phyloP scores from a whole-genome alignment of 495 filamentous ascomycete genomes.

The Diplogelasinospora grovesii region DNA sequence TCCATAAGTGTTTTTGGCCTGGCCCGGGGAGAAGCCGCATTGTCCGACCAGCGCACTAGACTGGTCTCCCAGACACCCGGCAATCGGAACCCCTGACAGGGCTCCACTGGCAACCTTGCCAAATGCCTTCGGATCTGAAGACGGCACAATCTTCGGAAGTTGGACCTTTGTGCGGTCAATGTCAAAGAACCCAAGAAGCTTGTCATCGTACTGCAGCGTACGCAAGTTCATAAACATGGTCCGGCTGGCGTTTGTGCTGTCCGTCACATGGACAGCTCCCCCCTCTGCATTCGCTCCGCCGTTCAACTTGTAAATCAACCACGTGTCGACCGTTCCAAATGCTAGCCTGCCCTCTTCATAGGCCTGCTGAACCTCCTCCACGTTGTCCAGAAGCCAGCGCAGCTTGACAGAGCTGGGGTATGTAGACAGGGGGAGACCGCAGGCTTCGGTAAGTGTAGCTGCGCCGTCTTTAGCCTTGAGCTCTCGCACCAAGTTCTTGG shows the following conservation, averaged over 20 bases:
- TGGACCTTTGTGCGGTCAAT: constrained; percentile 68
- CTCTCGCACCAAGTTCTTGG: constrained; percentile 71
- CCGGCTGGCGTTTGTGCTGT: constrained; percentile 85
- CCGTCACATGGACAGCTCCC: constrained; percentile 73
- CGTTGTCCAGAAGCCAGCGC: constrained; percentile 74
- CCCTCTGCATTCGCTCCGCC: constrained; percentile 55
- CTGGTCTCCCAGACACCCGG: constrained; percentile 87
- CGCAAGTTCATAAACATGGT: constrained; percentile 97
- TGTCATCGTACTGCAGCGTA: constrained; percentile 79
- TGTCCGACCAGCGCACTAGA: constrained; percentile 90
- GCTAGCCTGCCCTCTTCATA: constrained; percentile 75
- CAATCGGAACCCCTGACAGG: constrained; percentile 70
- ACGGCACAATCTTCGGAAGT: constrained; percentile 81
- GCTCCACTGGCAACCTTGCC: constrained; percentile 60
- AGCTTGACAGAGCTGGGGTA: constrained; percentile 91
- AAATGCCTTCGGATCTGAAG: constrained; percentile 70
- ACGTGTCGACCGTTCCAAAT: constrained; percentile 91
- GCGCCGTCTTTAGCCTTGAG: constrained; percentile 60
- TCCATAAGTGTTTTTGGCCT: constrained; percentile 94
- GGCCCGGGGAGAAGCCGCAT: constrained; percentile 78
- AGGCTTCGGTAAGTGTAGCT: constrained; percentile 64
- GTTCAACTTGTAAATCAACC: constrained; percentile 87
- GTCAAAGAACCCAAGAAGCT: constrained; percentile 74
- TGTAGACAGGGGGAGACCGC: constrained; percentile 84
- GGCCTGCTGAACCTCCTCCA: constrained; percentile 63